phyloP scores from a whole-genome alignment of 176 grass and related monocot species.

The Otatea glauca region DNA sequence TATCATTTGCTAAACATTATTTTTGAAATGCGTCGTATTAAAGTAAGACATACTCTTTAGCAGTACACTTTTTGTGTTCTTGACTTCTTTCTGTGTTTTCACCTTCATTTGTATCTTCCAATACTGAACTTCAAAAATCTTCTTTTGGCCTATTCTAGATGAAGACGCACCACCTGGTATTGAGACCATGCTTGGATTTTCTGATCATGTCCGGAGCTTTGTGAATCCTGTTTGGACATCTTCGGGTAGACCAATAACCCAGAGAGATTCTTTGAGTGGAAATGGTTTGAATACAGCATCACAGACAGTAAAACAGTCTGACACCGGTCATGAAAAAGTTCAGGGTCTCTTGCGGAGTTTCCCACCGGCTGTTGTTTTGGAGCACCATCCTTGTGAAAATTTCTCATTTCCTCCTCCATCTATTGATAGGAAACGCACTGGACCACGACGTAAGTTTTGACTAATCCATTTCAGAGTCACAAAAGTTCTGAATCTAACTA shows the following conservation, averaged over 20 bases:
- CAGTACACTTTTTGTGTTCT: neutral
- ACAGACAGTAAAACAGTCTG: constrained; percentile 17
- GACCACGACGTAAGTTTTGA: constrained; percentile 86
- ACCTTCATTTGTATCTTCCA: constrained; percentile 35
- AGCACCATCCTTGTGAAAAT: constrained; percentile 88
- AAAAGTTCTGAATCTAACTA: constrained; percentile 34
- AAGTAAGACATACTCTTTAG: constrained; percentile 26
- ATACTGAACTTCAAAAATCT: constrained; percentile 23
- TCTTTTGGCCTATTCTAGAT: constrained; percentile 56
- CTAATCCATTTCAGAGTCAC: constrained; percentile 28
- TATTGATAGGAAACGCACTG: constrained; percentile 79
- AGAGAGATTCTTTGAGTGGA: constrained; percentile 40
- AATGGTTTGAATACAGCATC: constrained; percentile 43
- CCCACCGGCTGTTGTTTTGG: constrained; percentile 52
- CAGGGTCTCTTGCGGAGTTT: constrained; percentile 23
- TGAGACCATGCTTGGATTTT: constrained; percentile 55
- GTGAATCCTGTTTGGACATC: constrained; percentile 63
- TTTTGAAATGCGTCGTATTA: neutral
- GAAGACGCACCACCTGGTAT: constrained; percentile 66
- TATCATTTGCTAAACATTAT: constrained; percentile 20
- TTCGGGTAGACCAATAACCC: constrained; percentile 37
- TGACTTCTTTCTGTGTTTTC: constrained; percentile 17
- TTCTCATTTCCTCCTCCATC: constrained; percentile 89
- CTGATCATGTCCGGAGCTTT: constrained; percentile 58
- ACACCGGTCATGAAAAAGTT: constrained; percentile 45